These are phyloP conservation scores for Blastocladiella emersonii DNA, from an alignment of 371 early-diverging fungal species.

Conservation along the genomic window DNA sequence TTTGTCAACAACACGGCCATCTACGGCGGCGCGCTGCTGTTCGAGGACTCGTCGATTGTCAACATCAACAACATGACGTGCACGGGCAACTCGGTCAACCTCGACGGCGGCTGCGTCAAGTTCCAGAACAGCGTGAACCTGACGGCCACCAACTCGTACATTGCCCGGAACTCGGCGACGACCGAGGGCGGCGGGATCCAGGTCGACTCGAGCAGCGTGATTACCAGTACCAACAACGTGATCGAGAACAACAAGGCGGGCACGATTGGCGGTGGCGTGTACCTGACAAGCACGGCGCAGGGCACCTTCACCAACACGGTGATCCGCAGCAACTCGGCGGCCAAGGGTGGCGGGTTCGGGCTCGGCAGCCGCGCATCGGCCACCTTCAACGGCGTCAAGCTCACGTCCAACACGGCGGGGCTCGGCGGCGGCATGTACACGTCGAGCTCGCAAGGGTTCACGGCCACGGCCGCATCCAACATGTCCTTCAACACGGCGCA, in stretches of 20 bases:
- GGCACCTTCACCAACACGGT: neutral
- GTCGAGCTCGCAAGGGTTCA: neutral
- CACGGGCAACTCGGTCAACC: neutral
- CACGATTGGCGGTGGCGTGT: neutral
- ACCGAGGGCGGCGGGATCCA: neutral
- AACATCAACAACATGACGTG: neutral
- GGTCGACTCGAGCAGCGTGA: neutral
- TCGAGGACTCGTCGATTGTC: neutral
- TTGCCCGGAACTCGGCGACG: neutral
- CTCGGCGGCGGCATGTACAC: neutral
- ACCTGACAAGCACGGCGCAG: neutral
- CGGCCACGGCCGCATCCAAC: too few relatives aligned
- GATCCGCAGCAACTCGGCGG: neutral
- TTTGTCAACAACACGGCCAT: neutral
- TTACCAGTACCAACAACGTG: neutral
- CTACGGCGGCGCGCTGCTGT: neutral
- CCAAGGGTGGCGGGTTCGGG: neutral
- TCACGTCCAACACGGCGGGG: neutral
- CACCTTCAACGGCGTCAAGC: neutral
- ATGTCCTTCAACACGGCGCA: neutral
- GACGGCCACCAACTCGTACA: neutral
- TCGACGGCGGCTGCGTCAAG: conserved; percentile 3
- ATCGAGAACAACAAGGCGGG: neutral
- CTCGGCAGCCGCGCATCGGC: too few relatives aligned
- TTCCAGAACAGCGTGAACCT: neutral